Conservation (phyloP, 2,329 filamentous ascomycete species). For the Botrytis fragariae region DNA sequence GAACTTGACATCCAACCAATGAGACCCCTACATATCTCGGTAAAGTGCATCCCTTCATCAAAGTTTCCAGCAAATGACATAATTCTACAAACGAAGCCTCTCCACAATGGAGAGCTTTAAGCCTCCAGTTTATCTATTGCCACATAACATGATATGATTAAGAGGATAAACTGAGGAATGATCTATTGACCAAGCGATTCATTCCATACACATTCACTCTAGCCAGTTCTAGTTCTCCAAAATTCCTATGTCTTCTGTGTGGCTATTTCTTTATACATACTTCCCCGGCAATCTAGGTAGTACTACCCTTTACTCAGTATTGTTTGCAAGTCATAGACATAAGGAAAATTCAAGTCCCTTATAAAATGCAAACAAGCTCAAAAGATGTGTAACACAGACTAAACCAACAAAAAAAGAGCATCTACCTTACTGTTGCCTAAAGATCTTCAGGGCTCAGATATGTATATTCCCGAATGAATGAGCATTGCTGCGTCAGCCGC, state of each 20-base stretch:
- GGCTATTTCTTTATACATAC: background rate
- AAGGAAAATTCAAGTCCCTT: rapidly evolving
- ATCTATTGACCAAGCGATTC: background rate
- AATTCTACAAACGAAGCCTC: background rate
- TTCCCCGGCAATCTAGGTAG: background rate
- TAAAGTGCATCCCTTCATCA: background rate
- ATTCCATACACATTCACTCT: background rate
- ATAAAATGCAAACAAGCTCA: background rate
- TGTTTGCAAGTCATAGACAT: background rate
- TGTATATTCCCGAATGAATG: background rate
- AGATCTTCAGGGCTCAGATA: background rate
- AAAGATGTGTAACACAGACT: background rate
- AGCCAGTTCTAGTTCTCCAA: background rate
- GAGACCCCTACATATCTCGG: background rate
- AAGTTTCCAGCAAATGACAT: background rate
- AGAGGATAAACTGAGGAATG: background rate
- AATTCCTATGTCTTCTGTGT: background rate
- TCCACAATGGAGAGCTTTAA: background rate
- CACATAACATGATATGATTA: background rate
- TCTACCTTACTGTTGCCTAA: background rate
- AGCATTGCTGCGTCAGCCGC: background rate
- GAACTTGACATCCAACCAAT: background rate
- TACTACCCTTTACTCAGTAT: background rate
- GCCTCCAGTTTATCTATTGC: background rate
- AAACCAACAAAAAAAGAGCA: background rate